A percentile compares a stretch with the other conserved stretches of the same genome.
phyloP scores from a whole-genome alignment of 78 protist species.

The Speleostelium caveatum region DNA sequence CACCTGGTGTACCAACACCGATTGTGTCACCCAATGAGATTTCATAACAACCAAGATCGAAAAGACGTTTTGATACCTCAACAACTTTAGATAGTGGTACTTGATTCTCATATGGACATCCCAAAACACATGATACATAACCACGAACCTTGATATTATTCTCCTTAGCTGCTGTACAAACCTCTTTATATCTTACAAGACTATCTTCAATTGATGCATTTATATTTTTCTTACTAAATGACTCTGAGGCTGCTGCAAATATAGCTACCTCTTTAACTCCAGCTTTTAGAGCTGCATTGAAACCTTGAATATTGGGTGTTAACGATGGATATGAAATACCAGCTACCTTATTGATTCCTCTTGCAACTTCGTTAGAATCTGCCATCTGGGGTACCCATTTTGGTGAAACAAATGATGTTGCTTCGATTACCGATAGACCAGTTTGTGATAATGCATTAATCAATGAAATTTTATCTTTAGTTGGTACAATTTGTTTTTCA shows the following conservation, averaged over 20 bases:
- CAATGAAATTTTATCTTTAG: slow-evolving; percentile 84
- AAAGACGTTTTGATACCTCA: slow-evolving; percentile 77
- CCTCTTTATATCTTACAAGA: slow-evolving; percentile 83
- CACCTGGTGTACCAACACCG: slow-evolving; percentile 95
- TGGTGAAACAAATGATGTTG: slow-evolving; percentile 93
- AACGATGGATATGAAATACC: slow-evolving; percentile 90
- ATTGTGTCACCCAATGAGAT: slow-evolving; percentile 96
- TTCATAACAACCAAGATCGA: slow-evolving; percentile 95
- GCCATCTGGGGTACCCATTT: slow-evolving; percentile 93
- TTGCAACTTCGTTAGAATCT: slow-evolving; percentile 9
- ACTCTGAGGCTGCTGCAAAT: slow-evolving; percentile 90
- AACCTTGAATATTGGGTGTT: slow-evolving; percentile 92
- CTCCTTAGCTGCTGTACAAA: slow-evolving; percentile 76
- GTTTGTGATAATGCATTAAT: slow-evolving; percentile 86
- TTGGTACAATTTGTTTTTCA: slow-evolving; percentile 84
- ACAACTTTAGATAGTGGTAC: slow-evolving; percentile 72
- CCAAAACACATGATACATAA: slow-evolving; percentile 93
- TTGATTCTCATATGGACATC: slow-evolving; percentile 94
- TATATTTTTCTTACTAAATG: slow-evolving; percentile 86
- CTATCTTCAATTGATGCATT: slow-evolving; percentile 85
- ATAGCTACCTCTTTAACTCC: slow-evolving; percentile 90
- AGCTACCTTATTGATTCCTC: slow-evolving; percentile 4
- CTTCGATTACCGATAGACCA: slow-evolving; percentile 86
- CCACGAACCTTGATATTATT: slow-evolving; percentile 84
- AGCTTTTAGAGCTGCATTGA: slow-evolving; percentile 77